Base-by-base conservation (phyloP, 768 basidiomycete genomes). In the Crucibulum laeve region DNA sequence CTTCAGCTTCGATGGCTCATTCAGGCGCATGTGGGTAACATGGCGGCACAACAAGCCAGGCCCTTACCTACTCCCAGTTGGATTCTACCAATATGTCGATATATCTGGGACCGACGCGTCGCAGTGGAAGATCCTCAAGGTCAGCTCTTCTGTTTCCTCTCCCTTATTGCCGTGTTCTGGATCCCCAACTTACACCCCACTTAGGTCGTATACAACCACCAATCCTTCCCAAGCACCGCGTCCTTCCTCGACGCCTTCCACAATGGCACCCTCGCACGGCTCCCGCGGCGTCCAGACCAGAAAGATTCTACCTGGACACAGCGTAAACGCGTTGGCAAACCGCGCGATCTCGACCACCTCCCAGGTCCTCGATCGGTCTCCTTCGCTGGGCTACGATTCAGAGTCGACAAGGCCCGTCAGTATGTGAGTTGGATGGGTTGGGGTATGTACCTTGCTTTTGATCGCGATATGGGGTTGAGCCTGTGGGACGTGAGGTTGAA, bases 401-500 rank as follows among this genome's bases (percentile, higher is more conserved):
- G 77, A 30, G 73, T 84, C 1, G 76, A 84, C 50, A 53, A 53
- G 18, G 65, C 68, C 26, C 60, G 63, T 34, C 69, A 77, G 49
- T 82, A 76, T 48, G 59, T 84, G n/a, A 76, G 69, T 35, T 85
- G 82, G 82, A 77, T 84, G 77, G 79, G 79, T 2, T 83, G 80
- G 79, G 65, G 69, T 0, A 43, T 82, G 58, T 82, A 75, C 48
- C 64, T 82, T 23, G 74, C 77, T 39, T 84, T 83, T 53, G 78
- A 80, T 43, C 58, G 80, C 22, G 83, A 84, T 53, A 83, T 84
- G 80, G 83, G 80, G 11, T 49, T 81, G 48, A 74, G 68, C 45
- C 58, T 82, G 15, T 83, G 77, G 76, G 75, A 83, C 52, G 67
- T 82, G 38, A 64, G 71, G 3, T 79, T 84, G 64, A 61, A 65